These are phyloP conservation scores for Saccharum hybrid DNA, from an alignment of 202 grass and related monocot species.

Conservation along the genomic window DNA sequence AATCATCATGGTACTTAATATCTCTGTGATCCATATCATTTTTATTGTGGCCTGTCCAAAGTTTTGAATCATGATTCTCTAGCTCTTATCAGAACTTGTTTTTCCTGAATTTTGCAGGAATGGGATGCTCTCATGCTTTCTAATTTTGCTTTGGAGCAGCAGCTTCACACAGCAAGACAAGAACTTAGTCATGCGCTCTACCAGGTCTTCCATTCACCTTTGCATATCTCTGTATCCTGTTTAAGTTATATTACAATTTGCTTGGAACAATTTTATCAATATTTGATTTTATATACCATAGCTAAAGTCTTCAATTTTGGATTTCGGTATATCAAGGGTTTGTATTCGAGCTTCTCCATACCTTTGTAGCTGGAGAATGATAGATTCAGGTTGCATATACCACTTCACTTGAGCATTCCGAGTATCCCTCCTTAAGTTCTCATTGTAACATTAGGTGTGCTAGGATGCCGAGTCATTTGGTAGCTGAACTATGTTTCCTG, in stretches of 20 bases:
- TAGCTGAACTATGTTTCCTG: not conserved
- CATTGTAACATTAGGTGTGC: not conserved
- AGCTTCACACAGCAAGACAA: conserved; percentile 94
- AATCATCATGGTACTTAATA: conserved; percentile 24
- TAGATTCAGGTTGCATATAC: conserved; percentile 22
- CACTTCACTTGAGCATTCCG: not conserved
- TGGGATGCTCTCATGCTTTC: conserved; percentile 99
- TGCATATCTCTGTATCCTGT: not conserved
- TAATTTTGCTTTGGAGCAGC: conserved; percentile 95
- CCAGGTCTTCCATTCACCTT: conserved; percentile 64
- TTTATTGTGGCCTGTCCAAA: not conserved
- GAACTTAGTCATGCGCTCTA: conserved; percentile 98
- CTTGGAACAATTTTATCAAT: conserved; percentile 3
- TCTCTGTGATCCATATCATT: conserved; percentile 10
- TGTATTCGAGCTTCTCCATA: conserved; percentile 13
- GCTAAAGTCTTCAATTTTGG: not conserved
- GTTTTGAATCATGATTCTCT: conserved; percentile 1
- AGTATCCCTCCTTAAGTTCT: not conserved
- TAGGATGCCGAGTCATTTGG: conserved; percentile 11
- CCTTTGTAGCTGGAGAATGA: not conserved
- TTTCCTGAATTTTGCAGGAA: conserved; percentile 61
- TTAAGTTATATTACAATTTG: conserved; percentile 31
- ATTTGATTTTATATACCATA: conserved; percentile 10
- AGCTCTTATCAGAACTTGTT: conserved; percentile 34
- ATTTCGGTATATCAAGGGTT: not conserved